Percentiles rank a stretch among this genome's conserved stretches.
Conservation (phyloP, 2,329 filamentous ascomycete genomes). For the Pseudocercospora crystallina region DNA sequence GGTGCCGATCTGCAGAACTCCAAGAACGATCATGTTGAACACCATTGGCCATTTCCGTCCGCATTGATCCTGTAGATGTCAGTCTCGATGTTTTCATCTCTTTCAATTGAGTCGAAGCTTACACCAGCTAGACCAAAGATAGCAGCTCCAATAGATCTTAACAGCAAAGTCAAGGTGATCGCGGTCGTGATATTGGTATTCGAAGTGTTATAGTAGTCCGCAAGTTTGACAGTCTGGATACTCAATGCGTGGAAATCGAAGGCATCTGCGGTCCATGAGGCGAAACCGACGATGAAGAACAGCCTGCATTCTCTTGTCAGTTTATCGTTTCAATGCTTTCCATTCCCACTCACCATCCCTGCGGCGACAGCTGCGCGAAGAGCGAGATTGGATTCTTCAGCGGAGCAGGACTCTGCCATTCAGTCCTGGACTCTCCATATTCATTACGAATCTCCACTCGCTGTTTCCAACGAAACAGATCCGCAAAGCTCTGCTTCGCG, state of each 20-base stretch:
- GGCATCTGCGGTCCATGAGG: conserved; percentile 77
- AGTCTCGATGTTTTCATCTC: no score
- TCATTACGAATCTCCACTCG: conserved; percentile 66
- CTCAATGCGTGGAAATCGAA: conserved; percentile 82
- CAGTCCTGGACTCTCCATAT: conserved; percentile 62
- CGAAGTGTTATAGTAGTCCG: conserved; percentile 57
- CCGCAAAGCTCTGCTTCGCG: conserved; percentile 62
- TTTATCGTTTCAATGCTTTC: no score
- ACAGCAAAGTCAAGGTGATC: conserved; percentile 72
- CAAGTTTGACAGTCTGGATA: conserved; percentile 73
- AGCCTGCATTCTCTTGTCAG: no score
- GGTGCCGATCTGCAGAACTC: conserved; percentile 71
- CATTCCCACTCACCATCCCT: no score
- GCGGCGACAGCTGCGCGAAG: conserved; percentile 61
- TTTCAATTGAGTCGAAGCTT: background rate
- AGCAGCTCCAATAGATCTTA: conserved; percentile 73
- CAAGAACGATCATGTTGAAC: conserved; percentile 71
- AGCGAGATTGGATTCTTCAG: conserved; percentile 71
- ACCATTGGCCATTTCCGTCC: conserved; percentile 63
- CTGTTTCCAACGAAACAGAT: conserved; percentile 74
- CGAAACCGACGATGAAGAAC: conserved; percentile 73
- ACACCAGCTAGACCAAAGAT: conserved; percentile 70
- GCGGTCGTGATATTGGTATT: conserved; percentile 72
- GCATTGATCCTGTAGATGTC: conserved; percentile 64
- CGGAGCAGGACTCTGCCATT: conserved; percentile 67